These are phyloP conservation scores for Diaporthe sp. DNA, from an alignment of 2,329 filamentous ascomycete genomes.

Conservation along the genomic window DNA sequence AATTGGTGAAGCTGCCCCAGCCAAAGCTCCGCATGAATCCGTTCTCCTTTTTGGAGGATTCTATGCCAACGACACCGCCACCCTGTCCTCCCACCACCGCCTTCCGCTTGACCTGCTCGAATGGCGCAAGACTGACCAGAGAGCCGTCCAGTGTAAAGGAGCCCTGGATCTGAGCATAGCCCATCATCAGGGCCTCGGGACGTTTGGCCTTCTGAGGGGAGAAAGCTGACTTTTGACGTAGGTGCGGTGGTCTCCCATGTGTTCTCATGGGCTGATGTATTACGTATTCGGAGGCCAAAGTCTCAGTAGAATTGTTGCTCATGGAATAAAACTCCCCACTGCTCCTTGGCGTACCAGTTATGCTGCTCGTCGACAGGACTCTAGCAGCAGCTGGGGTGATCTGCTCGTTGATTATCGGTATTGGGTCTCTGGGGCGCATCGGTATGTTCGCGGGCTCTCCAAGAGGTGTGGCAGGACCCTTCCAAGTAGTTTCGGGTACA, in stretches of 20 bases:
- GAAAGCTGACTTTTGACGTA: slow-evolving; percentile 61
- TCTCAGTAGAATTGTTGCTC: slow-evolving; percentile 96
- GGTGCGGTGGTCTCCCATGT: slow-evolving; percentile 56
- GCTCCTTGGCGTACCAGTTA: slow-evolving; percentile 84
- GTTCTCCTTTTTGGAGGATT: slow-evolving; percentile 78
- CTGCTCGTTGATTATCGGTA: slow-evolving; percentile 68
- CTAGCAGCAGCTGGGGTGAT: slow-evolving; percentile 71
- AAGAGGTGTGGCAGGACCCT: slow-evolving; percentile 45
- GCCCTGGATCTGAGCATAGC: slow-evolving; percentile 93
- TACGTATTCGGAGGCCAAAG: slow-evolving; percentile 89
- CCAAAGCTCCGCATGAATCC: slow-evolving; percentile 87
- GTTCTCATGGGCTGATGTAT: slow-evolving; percentile 59
- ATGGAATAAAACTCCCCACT: slow-evolving; percentile 95
- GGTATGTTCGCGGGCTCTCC: slow-evolving; percentile 53
- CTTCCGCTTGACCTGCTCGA: slow-evolving; percentile 96
- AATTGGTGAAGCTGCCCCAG: slow-evolving; percentile 90
- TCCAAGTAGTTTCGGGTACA: slow-evolving; percentile 41
- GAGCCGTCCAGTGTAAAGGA: slow-evolving; percentile 94
- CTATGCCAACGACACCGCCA: slow-evolving; percentile 86
- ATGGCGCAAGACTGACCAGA: slow-evolving; percentile 87
- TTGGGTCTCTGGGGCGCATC: slow-evolving; percentile 56
- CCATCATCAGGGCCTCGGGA: slow-evolving; percentile 95
- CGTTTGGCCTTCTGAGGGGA: slow-evolving; percentile 58
- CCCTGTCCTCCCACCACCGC: slow-evolving; percentile 90
- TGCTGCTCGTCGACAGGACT: slow-evolving; percentile 82